Conservation (phyloP, 2,329 filamentous ascomycete species). For the Aureobasidium melanogenum region DNA sequence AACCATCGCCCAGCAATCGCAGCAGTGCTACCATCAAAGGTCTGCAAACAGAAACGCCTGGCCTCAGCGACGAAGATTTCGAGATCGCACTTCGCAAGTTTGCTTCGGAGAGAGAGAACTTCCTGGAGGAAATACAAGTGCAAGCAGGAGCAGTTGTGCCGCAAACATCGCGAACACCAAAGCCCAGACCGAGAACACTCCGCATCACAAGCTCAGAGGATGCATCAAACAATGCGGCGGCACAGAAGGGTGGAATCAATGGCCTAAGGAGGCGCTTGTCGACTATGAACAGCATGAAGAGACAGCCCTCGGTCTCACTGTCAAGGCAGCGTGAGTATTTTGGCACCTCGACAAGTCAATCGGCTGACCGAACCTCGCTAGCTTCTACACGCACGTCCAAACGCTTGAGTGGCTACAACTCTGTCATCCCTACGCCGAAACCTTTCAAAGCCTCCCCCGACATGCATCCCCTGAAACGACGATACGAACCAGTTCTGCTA, state of each 20-base stretch:
- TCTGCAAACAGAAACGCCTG: slow-evolving; percentile 29
- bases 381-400: slow-evolving; percentile 71
- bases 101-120: slow-evolving; percentile 86
- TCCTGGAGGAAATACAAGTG: slow-evolving; percentile 85
- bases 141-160: slow-evolving; percentile 68
- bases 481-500: slow-evolving; percentile 91
- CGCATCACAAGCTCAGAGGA: slow-evolving; percentile 70
- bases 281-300: slow-evolving; percentile 91
- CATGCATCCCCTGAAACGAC: slow-evolving; percentile 90
- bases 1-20: slow-evolving; percentile 50
- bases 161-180: slow-evolving; percentile 28
- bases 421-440: slow-evolving; percentile 88
- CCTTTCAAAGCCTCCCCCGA: slow-evolving; percentile 81
- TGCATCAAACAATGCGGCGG: slow-evolving; percentile 26
- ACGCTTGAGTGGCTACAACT: slow-evolving; percentile 94
- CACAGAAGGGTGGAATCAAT: slow-evolving; percentile 57
- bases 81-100: slow-evolving; percentile 91
- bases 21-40: slow-evolving; percentile 56
- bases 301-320: slow-evolving; percentile 61
- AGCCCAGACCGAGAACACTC: slow-evolving; percentile 71
- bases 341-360: background rate
- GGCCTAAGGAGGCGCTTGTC: slow-evolving; percentile 90
- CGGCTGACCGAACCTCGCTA: slow-evolving; percentile 43
- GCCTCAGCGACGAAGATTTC: slow-evolving; percentile 72
- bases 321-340: slow-evolving; percentile 4